Evolutionary conservation across 352 stramenopile species (phyloP).

Genomic region (Globisporangium spinosum): DNA sequence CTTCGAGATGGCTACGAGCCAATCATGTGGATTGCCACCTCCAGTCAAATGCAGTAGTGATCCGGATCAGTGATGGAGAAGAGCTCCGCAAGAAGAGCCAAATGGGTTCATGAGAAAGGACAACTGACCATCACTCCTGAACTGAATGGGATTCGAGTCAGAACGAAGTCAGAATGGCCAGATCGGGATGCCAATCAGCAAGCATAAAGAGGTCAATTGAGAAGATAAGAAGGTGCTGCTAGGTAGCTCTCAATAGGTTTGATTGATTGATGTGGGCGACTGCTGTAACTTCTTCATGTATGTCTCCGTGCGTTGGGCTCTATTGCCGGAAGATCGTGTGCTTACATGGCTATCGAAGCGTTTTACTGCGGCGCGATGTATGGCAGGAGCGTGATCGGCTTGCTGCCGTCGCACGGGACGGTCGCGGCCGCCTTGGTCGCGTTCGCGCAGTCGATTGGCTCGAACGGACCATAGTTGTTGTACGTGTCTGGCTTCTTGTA

Average conservation of each 20-base stretch:
- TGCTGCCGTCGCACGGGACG: slow-evolving; percentile 1
- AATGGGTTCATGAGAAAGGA: slow-evolving; percentile 5
- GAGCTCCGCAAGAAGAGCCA: not conserved
- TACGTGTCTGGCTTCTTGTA: slow-evolving; percentile 32
- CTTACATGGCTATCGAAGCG: not conserved
- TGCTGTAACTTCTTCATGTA: too few species aligned
- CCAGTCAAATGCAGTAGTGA: not conserved
- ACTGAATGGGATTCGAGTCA: slow-evolving; percentile 5
- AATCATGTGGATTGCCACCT: not conserved
- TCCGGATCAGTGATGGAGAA: not conserved
- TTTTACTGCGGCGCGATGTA: slow-evolving; percentile 14
- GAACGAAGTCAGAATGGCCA: not conserved
- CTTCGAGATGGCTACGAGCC: too few species aligned
- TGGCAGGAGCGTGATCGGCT: slow-evolving; percentile 14
- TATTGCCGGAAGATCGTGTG: not conserved
- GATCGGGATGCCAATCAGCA: not conserved
- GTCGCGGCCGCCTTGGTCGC: slow-evolving; percentile 10
- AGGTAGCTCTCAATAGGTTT: too few species aligned
- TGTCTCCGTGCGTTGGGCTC: not conserved
- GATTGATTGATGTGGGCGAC: too few species aligned
- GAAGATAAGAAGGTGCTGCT: not conserved
- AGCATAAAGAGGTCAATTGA: not conserved
- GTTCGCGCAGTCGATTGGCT: slow-evolving; percentile 14
- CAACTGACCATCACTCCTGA: not conserved
- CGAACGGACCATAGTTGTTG: slow-evolving; percentile 8